Evolutionary conservation across 1,139 yeast genomes (phyloP), one percentile per base, ranked within the genome.

Genomic region (Blastobotrys apis): DNA sequence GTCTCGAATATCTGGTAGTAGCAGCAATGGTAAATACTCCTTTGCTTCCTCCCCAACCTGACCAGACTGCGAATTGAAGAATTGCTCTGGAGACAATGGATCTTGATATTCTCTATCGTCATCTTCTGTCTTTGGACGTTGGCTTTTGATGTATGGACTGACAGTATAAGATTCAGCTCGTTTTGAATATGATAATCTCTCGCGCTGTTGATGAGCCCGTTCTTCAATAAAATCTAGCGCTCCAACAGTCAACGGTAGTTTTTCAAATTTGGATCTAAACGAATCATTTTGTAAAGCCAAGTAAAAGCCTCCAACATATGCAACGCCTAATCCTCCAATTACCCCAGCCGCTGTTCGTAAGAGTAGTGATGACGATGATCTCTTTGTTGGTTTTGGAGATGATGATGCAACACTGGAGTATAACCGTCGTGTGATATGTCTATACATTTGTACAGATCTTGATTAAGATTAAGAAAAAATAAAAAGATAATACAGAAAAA

Each of bases 41-140:
- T 58, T 47, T 15, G 44, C 46, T 13, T 41, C 52, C 2, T 29
- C 16, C 20, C 59, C 59, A 3, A 57, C 62, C 10, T 53, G 47
- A 4, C 64, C 64, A 12, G 60, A 52, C 27, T 52, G 50, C 16
- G 64, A 58, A 35, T 58, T 56, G 45, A 60, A 60, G 39, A 60
- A 60, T 15, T 52, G 48, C 20, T 55, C 51, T 4, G 60, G 57
- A 1, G 57, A 38, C 23, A 60, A 49, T 5, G 64, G 64, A 33
- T 60, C 64, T 32, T 50, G 52, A 12, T 16, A 13, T 52, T 35
- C 21, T 27, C 50, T 9, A 36, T 43, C 44, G 29, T 48, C 45
- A 25, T 43, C 49, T 19, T 33, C 47, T 17, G 35, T 22, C 16
- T 41, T 30, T 21, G 38, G 37, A 12, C 40, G 43, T 17, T 35